phyloP scores from a whole-genome alignment of 176 grass and related monocot genomes.

The Musa acuminata region DNA sequence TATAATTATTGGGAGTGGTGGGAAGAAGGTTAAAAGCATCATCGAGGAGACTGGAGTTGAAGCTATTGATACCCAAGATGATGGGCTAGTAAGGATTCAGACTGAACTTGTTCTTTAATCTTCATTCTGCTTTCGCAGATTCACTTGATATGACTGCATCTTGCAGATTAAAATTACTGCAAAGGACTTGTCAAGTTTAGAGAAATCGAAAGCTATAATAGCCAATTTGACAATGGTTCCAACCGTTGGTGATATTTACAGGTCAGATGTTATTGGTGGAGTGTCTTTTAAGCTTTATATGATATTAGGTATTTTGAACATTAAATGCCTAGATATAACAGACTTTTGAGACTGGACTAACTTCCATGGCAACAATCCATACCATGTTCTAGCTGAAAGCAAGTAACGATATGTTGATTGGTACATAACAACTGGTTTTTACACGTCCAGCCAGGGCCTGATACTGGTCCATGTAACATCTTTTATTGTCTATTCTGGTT shows the following conservation, averaged over 20 bases:
- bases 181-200: constrained; percentile 65
- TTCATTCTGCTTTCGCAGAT: constrained; percentile 21
- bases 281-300: constrained; percentile 13
- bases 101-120: background rate
- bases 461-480: too few relatives aligned
- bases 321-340: background rate
- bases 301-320: background rate
- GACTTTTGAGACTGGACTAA: background rate
- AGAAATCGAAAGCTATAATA: constrained; percentile 89
- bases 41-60: constrained; percentile 87
- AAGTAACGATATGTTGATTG: background rate
- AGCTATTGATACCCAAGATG: constrained; percentile 69
- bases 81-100: constrained; percentile 53
- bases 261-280: constrained; percentile 29
- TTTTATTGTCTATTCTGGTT: too few relatives aligned
- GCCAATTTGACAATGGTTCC: constrained; percentile 89
- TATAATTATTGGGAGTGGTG: constrained; percentile 93
- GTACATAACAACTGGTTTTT: too few relatives aligned
- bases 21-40: constrained; percentile 96
- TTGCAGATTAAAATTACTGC: constrained; percentile 90
- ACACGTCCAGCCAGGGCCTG: too few relatives aligned
- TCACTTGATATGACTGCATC: constrained; percentile 25
- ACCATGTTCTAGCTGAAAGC: background rate
- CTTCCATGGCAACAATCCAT: background rate
- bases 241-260: constrained; percentile 87